Evolutionary conservation across 345 rosid species (phyloP).

Genomic region (Excoecaria cochinchinensis): DNA sequence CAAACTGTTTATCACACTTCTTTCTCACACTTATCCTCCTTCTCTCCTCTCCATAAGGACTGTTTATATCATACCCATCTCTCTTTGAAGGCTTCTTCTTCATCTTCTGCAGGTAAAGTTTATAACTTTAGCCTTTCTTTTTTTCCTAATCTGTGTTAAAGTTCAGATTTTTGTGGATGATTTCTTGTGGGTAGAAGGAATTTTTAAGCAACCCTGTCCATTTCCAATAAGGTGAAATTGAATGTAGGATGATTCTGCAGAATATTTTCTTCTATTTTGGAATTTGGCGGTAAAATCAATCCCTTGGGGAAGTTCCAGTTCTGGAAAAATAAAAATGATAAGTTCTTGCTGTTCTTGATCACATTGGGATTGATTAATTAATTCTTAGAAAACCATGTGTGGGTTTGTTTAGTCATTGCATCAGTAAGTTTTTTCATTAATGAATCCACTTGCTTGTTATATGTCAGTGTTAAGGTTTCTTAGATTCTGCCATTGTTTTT

Average conservation of each 20-base stretch:
- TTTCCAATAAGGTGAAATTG: background rate
- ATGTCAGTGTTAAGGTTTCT: background rate
- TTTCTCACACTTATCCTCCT: constrained; percentile 25
- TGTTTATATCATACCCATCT: constrained; percentile 16
- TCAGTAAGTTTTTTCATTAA: too few relatives aligned
- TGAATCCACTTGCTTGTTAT: too few relatives aligned
- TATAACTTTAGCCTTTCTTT: background rate
- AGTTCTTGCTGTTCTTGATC: too few relatives aligned
- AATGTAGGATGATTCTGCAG: background rate
- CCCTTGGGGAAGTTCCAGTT: background rate
- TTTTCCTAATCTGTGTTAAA: background rate
- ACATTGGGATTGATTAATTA: background rate
- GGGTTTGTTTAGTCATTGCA: background rate
- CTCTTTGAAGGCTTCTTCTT: constrained; percentile 36
- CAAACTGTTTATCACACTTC: background rate
- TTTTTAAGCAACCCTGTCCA: background rate
- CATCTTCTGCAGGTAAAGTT: constrained; percentile 47
- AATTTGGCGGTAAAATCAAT: background rate
- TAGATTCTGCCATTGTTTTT: background rate
- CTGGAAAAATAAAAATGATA: background rate
- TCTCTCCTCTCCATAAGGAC: constrained; percentile 13
- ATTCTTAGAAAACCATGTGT: background rate
- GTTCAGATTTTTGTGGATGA: too few relatives aligned
- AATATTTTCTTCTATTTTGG: background rate
- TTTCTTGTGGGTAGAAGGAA: background rate